phyloP scores from a whole-genome alignment of 1,284 basidiomycete species.

The Laetiporus sulphureus region DNA sequence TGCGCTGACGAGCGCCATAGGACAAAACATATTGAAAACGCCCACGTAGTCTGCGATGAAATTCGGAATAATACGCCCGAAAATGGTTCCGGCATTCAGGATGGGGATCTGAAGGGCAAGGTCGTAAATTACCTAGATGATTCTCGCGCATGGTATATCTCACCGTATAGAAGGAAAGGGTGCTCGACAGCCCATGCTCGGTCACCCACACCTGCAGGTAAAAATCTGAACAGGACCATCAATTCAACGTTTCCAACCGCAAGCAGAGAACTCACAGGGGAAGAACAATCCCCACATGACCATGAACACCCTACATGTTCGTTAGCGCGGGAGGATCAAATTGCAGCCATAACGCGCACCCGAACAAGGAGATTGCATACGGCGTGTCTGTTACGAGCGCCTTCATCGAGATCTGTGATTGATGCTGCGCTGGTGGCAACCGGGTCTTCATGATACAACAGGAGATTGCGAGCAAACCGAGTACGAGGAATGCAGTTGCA shows the following conservation, averaged over 20 bases:
- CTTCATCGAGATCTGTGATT: neutral
- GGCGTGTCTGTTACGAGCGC: neutral
- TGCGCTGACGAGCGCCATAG: slow-evolving; percentile 6
- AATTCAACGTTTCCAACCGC: slow-evolving; percentile 12
- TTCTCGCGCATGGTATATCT: neutral
- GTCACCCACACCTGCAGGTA: neutral
- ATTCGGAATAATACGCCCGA: slow-evolving; percentile 9
- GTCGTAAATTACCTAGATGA: neutral
- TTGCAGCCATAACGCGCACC: neutral
- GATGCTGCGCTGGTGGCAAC: neutral
- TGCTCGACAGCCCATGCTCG: neutral
- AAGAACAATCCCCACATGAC: slow-evolving; percentile 12
- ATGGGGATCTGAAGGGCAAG: neutral
- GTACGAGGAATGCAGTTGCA: slow-evolving; percentile 4
- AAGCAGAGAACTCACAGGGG: slow-evolving; percentile 9
- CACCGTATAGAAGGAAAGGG: neutral
- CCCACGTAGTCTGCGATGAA: slow-evolving; percentile 14
- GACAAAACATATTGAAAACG: slow-evolving; percentile 13
- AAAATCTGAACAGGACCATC: slow-evolving; percentile 8
- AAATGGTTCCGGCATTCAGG: neutral
- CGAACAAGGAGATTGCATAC: neutral
- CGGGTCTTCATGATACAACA: neutral
- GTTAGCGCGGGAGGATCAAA: slow-evolving; percentile 3
- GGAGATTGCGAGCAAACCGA: neutral
- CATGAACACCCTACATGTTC: slow-evolving; percentile 10